Conservation (phyloP, 495 filamentous ascomycete species). For the Annulohypoxylon nitens region DNA sequence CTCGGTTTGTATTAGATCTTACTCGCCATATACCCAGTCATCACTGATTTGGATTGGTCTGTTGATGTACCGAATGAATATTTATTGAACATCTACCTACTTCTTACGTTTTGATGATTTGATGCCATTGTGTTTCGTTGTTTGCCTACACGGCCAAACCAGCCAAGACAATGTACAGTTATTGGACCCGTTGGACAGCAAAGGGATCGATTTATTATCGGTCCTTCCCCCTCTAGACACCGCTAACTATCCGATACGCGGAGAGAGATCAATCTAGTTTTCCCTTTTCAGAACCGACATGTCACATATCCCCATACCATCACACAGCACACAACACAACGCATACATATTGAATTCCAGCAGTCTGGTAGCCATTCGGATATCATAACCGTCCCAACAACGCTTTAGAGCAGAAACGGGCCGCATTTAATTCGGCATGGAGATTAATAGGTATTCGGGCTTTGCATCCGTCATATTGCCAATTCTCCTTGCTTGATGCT, state of each 20-base stretch:
- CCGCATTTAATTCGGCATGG: background rate
- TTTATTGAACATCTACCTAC: slow-evolving; percentile 2
- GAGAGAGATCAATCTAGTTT: slow-evolving; percentile 1
- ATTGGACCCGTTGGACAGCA: background rate
- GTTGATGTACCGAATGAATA: slow-evolving; percentile 15
- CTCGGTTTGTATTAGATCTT: slow-evolving; percentile 15
- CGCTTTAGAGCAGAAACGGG: background rate
- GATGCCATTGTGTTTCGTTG: background rate
- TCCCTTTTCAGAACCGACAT: slow-evolving; percentile 5
- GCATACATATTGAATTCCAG: background rate
- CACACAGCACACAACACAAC: background rate
- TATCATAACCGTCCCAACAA: background rate
- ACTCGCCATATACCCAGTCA: slow-evolving; percentile 24
- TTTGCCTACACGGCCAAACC: background rate
- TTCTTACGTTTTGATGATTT: background rate
- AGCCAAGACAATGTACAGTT: slow-evolving; percentile 1
- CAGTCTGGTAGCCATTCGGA: slow-evolving; percentile 1
- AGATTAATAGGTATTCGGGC: background rate
- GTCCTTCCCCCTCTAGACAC: slow-evolving; percentile 13
- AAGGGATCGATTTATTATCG: slow-evolving; percentile 8
- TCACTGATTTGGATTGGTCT: slow-evolving; percentile 2
- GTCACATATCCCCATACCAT: background rate
- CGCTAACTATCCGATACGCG: slow-evolving; percentile 12
- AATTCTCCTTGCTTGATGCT: background rate
- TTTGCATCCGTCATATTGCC: background rate